Base-by-base conservation (phyloP, 176 grass and related monocot species). In the Carex scoparia region DNA sequence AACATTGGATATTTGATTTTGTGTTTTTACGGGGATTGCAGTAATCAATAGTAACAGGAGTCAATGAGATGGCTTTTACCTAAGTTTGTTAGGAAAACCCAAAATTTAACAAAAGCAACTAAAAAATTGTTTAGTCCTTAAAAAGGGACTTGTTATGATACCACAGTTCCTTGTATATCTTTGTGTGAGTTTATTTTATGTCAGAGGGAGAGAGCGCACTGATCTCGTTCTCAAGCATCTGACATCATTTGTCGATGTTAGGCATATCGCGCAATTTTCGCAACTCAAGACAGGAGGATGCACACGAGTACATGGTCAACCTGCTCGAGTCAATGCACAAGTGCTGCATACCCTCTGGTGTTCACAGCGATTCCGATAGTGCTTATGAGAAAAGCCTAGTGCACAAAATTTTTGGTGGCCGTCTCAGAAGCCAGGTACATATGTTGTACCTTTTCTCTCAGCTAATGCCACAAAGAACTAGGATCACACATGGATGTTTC, bases 321-420 rank as follows among this genome's bases (percentile, higher is more conserved):
- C 90, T 99, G 87, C 90, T 99, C 9, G 93, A 99, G 79, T 95
- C 91, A 58, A 99, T 99, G 96, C 93, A 99, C 63, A 99, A 95
- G 81, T 99, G 93, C 49, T 95, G 96, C 88, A 89, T 99, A 88
- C 91, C 96, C 71, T 95, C 91, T 87, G 96, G 93, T 46, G 90
- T 99, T 69, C 90, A 90, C 18, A 95, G 84, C 12, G 90, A 94
- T 66, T 99, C 93, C 67, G 90, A 89, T 79, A 89, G 82, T 89
- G 96, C 93, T 85, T 95, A 99, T 86, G 96, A 99, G 19, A 99
- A 87, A 89, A 99, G 96, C 87, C 77, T 99, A 87, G 93, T 99
- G 60, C 93, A 99, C 79, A 95, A 88, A 89, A 99, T 99, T 78
- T 99, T 99, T 84, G 96, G 96, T 84, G 96, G 96, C 14, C 84